Conservation (phyloP, 2,329 filamentous ascomycete species). For the Neofusicoccum sp. region DNA sequence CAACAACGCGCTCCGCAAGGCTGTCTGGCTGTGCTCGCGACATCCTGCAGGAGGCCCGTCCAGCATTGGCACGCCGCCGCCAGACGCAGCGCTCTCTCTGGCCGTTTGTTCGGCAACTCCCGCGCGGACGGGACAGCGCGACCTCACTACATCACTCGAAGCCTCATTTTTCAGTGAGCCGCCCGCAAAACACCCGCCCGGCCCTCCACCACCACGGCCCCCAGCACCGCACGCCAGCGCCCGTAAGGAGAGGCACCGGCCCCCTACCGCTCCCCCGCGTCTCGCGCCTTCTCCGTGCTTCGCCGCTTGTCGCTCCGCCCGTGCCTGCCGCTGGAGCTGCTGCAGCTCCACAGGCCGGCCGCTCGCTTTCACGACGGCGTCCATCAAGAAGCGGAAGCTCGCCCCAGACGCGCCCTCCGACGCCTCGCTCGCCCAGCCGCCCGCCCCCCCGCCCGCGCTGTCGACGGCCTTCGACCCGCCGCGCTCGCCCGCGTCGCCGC, state of each 20-base stretch:
- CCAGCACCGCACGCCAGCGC: background rate
- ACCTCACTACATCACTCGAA: constrained; percentile 14
- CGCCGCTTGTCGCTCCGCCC: constrained; percentile 12
- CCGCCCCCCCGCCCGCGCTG: background rate
- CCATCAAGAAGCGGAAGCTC: constrained; percentile 49
- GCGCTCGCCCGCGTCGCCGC: constrained; percentile 28
- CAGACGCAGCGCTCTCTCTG: background rate
- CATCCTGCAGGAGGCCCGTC: background rate
- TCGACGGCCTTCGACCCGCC: constrained; percentile 20
- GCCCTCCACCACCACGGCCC: background rate
- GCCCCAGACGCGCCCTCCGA: constrained; percentile 26
- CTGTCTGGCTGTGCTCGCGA: background rate
- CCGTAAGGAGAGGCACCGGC: background rate
- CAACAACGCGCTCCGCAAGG: constrained; percentile 10
- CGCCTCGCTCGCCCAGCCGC: constrained; percentile 15
- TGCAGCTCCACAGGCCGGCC: constrained; percentile 39
- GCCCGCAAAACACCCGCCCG: constrained; percentile 1
- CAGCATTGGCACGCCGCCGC: background rate
- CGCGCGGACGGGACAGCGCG: background rate
- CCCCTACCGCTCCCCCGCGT: background rate
- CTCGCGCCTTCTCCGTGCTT: constrained; percentile 3
- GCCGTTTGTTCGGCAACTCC: constrained; percentile 11
- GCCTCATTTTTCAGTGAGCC: constrained; percentile 17
- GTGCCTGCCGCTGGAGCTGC: constrained; percentile 37
- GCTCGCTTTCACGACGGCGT: constrained; percentile 40